Evolutionary conservation across 208 protist species (phyloP).

Genomic region (Trypanosoma caninum): DNA sequence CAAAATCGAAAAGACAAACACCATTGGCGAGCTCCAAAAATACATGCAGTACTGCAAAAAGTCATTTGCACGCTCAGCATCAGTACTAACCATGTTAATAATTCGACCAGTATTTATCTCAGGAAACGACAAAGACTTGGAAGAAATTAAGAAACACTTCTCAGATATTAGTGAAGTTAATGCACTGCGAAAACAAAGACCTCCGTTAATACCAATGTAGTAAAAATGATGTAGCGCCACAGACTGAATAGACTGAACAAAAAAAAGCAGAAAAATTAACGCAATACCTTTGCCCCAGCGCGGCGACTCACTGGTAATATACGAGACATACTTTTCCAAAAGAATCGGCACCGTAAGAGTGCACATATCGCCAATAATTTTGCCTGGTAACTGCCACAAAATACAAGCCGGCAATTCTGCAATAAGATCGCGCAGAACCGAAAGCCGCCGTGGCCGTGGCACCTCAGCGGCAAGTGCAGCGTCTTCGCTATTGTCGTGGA

Average conservation of each 20-base stretch:
- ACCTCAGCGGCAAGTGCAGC: background rate
- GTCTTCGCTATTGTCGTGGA: background rate
- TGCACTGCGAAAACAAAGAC: constrained; percentile 15
- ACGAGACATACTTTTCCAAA: constrained; percentile 37
- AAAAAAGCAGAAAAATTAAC: constrained; percentile 39
- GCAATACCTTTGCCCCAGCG: constrained; percentile 33
- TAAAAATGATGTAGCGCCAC: constrained; percentile 50
- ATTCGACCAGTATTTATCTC: constrained; percentile 59
- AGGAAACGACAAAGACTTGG: constrained; percentile 30
- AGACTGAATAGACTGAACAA: constrained; percentile 40
- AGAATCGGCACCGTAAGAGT: constrained; percentile 46
- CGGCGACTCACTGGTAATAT: background rate
- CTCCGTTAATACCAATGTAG: constrained; percentile 29
- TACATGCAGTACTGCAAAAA: constrained; percentile 44
- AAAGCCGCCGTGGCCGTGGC: constrained; percentile 3
- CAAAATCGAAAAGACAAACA: constrained; percentile 35
- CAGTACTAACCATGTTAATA: constrained; percentile 65
- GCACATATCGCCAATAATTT: constrained; percentile 36
- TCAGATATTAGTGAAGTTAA: constrained; percentile 41
- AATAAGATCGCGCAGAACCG: constrained; percentile 5
- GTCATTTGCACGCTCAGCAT: constrained; percentile 53
- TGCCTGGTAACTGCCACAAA: constrained; percentile 17
- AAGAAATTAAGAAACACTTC: constrained; percentile 48
- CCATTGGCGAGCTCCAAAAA: constrained; percentile 35
- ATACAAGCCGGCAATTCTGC: background rate